Conservation (phyloP, 495 filamentous ascomycete species). For the Hypomontagnella monticulosa region DNA sequence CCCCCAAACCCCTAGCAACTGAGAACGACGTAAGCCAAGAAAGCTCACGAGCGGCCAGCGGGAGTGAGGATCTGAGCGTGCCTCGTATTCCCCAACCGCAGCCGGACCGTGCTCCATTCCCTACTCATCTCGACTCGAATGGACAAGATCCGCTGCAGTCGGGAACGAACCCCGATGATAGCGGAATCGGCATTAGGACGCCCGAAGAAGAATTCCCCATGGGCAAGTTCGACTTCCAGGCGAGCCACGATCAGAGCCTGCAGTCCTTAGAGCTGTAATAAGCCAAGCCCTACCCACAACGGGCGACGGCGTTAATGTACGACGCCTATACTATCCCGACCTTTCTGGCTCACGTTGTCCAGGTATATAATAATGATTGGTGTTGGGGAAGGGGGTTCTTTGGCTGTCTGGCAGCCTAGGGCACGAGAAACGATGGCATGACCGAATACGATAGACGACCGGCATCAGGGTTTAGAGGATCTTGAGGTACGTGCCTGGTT, state of each 20-base stretch:
- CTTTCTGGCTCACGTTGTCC: not conserved
- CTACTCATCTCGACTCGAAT: conserved; percentile 44
- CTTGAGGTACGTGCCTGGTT: not conserved
- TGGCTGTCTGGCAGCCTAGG: conserved; percentile 11
- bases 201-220: conserved; percentile 67
- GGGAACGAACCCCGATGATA: conserved; percentile 67
- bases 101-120: conserved; percentile 56
- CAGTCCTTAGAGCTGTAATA: conserved; percentile 14
- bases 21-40: conserved; percentile 45
- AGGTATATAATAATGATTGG: conserved; percentile 28
- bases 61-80: conserved; percentile 53
- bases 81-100: conserved; percentile 50
- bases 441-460: conserved; percentile 38
- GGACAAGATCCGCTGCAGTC: conserved; percentile 38
- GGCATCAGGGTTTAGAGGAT: conserved; percentile 16
- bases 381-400: conserved; percentile 13
- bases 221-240: conserved; percentile 60
- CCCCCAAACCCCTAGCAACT: conserved; percentile 44
- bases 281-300: conserved; percentile 5
- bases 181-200: conserved; percentile 72
- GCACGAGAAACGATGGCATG: conserved; percentile 37
- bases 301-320: not conserved
- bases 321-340: not conserved
- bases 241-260: conserved; percentile 15
- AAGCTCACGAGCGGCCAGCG: conserved; percentile 55